A percentile compares a stretch with the other conserved stretches of the same genome.
phyloP scores from a whole-genome alignment of 192 early-diverging fungal species.

The Obelidium mucronatum region DNA sequence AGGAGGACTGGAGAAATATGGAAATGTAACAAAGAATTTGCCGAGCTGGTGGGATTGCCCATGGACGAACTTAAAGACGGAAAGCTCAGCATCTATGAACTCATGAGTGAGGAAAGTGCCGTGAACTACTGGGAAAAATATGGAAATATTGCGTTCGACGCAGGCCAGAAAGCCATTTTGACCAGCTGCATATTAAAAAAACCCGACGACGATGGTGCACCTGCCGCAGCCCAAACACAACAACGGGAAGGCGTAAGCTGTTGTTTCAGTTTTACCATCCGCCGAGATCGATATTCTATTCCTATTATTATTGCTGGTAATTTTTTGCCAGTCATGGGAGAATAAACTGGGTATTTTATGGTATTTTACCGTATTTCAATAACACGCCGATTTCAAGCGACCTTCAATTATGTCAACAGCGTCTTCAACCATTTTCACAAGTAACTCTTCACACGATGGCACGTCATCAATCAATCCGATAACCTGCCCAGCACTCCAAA shows the following conservation, averaged over 20 bases:
- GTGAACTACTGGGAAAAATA: constrained; percentile 99
- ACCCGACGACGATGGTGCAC: constrained; percentile 56
- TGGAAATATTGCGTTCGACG: constrained; percentile 96
- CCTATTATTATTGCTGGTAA: constrained; percentile 57
- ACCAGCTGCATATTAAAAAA: constrained; percentile 87
- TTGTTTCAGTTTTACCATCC: constrained; percentile 96
- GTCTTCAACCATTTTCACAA: constrained; percentile 55
- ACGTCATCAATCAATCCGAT: constrained; percentile 71
- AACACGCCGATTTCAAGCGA: too few species aligned
- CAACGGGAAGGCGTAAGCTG: constrained; percentile 56
- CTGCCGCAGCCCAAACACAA: constrained; percentile 11
- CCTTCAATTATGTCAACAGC: constrained; percentile 38
- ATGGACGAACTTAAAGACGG: constrained; percentile 84
- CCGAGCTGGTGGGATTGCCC: constrained; percentile 82
- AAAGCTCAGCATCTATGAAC: constrained; percentile 59
- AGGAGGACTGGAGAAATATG: constrained; percentile 96
- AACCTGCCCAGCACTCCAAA: constrained; percentile 46
- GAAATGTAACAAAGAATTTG: constrained; percentile 96
- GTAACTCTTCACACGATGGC: constrained; percentile 68
- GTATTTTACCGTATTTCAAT: too few species aligned
- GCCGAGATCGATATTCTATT: constrained; percentile 94
- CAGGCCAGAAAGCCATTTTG: constrained; percentile 94
- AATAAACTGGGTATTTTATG: too few species aligned
- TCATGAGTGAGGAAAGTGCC: constrained; percentile 89
- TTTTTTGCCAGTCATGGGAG: constrained; percentile 21